phyloP scores from a whole-genome alignment of 352 stramenopile genomes.

The Globisporangium carolinianum region DNA sequence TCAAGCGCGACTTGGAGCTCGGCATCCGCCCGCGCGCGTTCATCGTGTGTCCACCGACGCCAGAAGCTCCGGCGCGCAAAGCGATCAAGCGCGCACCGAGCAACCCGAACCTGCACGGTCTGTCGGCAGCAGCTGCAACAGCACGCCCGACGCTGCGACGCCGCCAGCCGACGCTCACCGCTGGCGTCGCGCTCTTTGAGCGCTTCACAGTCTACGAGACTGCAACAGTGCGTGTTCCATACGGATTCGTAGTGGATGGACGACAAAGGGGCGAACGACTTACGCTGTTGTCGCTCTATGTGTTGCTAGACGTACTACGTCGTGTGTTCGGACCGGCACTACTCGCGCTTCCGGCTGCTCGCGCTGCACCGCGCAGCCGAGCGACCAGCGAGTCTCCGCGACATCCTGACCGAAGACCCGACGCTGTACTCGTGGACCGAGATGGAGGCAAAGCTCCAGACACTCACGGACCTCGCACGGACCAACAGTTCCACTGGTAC shows the following conservation, averaged over 20 bases:
- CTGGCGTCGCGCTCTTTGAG: slow-evolving; percentile 62
- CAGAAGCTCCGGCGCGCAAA: slow-evolving; percentile 18
- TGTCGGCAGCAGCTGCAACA: background rate
- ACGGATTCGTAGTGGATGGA: no score
- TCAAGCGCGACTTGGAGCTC: slow-evolving; percentile 69
- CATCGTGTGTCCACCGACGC: slow-evolving; percentile 51
- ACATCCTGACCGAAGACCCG: slow-evolving; percentile 65
- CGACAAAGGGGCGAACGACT: no score
- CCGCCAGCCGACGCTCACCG: slow-evolving; percentile 58
- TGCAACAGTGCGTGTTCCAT: slow-evolving; percentile 15
- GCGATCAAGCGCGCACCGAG: slow-evolving; percentile 14
- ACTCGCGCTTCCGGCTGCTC: slow-evolving; percentile 72
- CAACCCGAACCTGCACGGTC: slow-evolving; percentile 10
- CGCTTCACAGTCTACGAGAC: slow-evolving; percentile 86
- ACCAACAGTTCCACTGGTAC: no score
- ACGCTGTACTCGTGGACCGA: slow-evolving; percentile 67
- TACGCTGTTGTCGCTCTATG: no score
- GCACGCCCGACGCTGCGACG: slow-evolving; percentile 36
- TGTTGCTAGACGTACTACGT: slow-evolving; percentile 44
- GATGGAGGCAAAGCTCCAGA: slow-evolving; percentile 75
- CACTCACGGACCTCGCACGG: slow-evolving; percentile 40
- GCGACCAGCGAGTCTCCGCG: slow-evolving; percentile 33
- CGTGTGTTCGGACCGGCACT: slow-evolving; percentile 82
- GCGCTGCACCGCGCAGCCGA: slow-evolving; percentile 66
- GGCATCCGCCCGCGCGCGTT: slow-evolving; percentile 54